A percentile compares a stretch with the other conserved stretches of the same genome.
phyloP scores from a whole-genome alignment of 371 early-diverging fungal genomes.

The Saksenaea oblongispora region DNA sequence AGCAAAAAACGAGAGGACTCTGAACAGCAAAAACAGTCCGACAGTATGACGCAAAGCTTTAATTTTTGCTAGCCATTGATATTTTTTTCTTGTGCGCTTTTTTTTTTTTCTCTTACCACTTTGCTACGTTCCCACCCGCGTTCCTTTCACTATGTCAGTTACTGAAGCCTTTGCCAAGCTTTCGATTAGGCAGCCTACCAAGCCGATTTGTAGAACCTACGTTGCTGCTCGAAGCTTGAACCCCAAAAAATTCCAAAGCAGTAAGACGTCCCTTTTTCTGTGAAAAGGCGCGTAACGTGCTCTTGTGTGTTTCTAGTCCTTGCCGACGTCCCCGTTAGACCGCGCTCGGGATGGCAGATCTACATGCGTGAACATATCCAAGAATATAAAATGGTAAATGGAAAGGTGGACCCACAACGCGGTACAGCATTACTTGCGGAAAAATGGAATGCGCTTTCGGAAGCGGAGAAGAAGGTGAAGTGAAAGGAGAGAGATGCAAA shows the following conservation, averaged over 20 bases:
- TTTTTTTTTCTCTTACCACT: not conserved
- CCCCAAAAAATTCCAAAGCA: constrained; percentile 39
- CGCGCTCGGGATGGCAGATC: constrained; percentile 52
- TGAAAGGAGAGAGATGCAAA: not conserved
- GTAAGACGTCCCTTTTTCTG: constrained; percentile 18
- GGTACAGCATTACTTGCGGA: constrained; percentile 22
- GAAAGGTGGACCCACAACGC: constrained; percentile 25
- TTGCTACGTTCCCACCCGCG: too few relatives aligned
- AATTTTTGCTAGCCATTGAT: not conserved
- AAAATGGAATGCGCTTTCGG: constrained; percentile 30
- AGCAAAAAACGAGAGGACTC: not conserved
- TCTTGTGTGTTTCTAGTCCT: constrained; percentile 26
- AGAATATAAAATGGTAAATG: constrained; percentile 23
- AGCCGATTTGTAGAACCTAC: constrained; percentile 11
- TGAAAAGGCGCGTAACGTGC: not conserved
- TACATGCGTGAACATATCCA: constrained; percentile 46
- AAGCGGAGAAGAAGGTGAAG: constrained; percentile 37
- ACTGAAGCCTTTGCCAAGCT: not conserved
- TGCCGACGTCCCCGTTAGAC: constrained; percentile 45
- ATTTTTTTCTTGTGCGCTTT: not conserved
- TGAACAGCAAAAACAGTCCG: not conserved
- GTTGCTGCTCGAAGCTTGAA: constrained; percentile 18
- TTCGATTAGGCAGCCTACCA: not conserved
- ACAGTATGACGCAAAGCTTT: not conserved
- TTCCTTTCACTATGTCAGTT: not conserved